phyloP scores from a whole-genome alignment of 2,329 filamentous ascomycete genomes.

The Cadophora sp. region DNA sequence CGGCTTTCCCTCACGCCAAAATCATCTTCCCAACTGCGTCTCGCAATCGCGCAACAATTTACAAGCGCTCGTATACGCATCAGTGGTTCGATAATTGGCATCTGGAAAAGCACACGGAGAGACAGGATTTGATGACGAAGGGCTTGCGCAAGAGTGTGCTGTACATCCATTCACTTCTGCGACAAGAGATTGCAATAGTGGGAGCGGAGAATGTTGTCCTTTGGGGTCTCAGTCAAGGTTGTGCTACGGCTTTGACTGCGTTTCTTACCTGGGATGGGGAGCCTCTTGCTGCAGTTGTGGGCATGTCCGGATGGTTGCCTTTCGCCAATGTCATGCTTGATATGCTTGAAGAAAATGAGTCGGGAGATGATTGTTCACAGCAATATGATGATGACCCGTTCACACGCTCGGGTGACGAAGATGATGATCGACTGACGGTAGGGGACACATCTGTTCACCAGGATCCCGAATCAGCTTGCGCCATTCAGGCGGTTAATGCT shows the following conservation, averaged over 20 bases:
- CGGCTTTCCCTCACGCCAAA: constrained; percentile 50
- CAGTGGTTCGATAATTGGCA: constrained; percentile 57
- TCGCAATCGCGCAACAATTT: constrained; percentile 47
- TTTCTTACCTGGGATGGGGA: constrained; percentile 52
- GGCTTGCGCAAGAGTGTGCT: constrained; percentile 52
- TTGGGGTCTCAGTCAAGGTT: constrained; percentile 61
- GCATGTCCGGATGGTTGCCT: constrained; percentile 56
- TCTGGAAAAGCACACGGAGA: constrained; percentile 40
- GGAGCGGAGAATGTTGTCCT: constrained; percentile 52
- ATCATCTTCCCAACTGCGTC: constrained; percentile 60
- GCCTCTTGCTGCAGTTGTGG: constrained; percentile 48
- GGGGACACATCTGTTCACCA: not conserved
- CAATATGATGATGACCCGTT: not conserved
- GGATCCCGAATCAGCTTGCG: not conserved
- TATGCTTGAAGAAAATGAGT: not conserved
- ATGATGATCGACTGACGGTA: constrained; percentile 12
- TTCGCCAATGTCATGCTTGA: constrained; percentile 45
- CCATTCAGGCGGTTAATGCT: constrained; percentile 20
- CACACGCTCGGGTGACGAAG: constrained; percentile 18
- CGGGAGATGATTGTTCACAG: constrained; percentile 21
- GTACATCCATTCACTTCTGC: constrained; percentile 49
- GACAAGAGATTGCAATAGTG: constrained; percentile 46
- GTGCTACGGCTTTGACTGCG: constrained; percentile 53
- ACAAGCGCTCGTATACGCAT: constrained; percentile 48
- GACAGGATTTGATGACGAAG: constrained; percentile 44